These are phyloP conservation scores for Papiliotrema laurentii DNA, from an alignment of 1,284 basidiomycete genomes.

Conservation along the genomic window DNA sequence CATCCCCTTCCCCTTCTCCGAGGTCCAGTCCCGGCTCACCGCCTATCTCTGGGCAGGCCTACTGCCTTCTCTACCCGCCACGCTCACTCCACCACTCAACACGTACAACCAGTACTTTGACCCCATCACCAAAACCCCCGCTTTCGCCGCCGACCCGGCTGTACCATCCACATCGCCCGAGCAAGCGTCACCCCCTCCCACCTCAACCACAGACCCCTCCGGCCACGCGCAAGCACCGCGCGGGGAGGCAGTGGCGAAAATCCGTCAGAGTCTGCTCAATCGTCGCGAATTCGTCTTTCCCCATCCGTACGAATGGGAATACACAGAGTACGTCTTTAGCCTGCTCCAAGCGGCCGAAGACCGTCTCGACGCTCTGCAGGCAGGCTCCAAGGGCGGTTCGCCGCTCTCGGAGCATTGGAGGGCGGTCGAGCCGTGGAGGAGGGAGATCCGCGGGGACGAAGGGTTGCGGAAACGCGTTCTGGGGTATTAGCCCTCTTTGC, in stretches of 20 bases:
- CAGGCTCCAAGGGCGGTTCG: too few relatives aligned
- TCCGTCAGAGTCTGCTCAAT: not conserved
- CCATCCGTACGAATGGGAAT: constrained; percentile 35
- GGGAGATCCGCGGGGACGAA: constrained; percentile 23
- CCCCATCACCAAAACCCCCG: not conserved
- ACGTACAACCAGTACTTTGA: constrained; percentile 21
- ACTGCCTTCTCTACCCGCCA: constrained; percentile 23
- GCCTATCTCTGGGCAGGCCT: constrained; percentile 36
- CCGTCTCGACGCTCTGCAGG: too few relatives aligned
- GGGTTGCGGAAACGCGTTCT: constrained; percentile 27
- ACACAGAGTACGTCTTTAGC: constrained; percentile 30
- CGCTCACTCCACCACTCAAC: constrained; percentile 21
- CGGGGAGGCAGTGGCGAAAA: constrained; percentile 10
- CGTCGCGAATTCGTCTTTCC: constrained; percentile 29
- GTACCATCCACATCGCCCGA: too few relatives aligned
- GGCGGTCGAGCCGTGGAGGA: constrained; percentile 24
- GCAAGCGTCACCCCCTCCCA: not conserved
- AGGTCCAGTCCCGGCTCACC: constrained; percentile 45
- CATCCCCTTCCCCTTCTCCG: constrained; percentile 49
- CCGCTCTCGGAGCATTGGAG: constrained; percentile 7
- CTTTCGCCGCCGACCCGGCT: not conserved
- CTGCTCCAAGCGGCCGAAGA: constrained; percentile 29
- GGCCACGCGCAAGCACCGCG: too few relatives aligned
- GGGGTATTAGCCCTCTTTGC: constrained; percentile 38
- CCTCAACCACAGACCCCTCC: too few relatives aligned